phyloP scores from a whole-genome alignment of 306 rosid genomes.

The Sesbania bispinosa region DNA sequence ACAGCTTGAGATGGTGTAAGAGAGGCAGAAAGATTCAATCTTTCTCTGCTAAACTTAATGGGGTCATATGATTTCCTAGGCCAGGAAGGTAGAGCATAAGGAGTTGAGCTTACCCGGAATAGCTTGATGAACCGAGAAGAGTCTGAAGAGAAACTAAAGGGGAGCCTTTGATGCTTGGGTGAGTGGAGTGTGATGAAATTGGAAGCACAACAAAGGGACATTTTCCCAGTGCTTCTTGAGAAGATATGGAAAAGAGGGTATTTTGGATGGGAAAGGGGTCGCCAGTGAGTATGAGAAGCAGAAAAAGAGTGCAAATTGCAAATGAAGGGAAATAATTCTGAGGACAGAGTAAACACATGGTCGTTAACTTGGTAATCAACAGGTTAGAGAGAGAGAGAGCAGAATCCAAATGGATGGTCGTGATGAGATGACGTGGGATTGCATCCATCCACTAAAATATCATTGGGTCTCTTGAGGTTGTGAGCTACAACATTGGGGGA shows the following conservation, averaged over 20 bases:
- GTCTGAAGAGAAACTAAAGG: constrained; percentile 47
- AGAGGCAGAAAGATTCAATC: constrained; percentile 45
- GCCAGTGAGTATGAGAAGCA: constrained; percentile 7
- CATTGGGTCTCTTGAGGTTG: no score
- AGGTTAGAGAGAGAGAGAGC: background rate
- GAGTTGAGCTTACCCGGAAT: constrained; percentile 46
- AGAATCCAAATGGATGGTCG: constrained; percentile 43
- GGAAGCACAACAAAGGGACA: constrained; percentile 65
- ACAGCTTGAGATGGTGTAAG: constrained; percentile 38
- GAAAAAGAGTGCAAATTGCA: constrained; percentile 19
- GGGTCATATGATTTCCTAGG: constrained; percentile 26
- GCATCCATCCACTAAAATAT: background rate
- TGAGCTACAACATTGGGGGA: no score
- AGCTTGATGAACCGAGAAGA: constrained; percentile 54
- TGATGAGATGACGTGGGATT: constrained; percentile 36
- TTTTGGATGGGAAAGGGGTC: background rate
- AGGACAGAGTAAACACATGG: background rate
- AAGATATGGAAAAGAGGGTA: background rate
- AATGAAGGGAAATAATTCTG: background rate
- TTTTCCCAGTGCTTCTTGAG: constrained; percentile 18
- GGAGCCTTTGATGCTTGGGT: constrained; percentile 38
- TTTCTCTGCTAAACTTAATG: constrained; percentile 36
- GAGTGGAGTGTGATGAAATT: constrained; percentile 47
- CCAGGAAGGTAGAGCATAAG: constrained; percentile 31
- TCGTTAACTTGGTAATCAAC: no score